Evolutionary conservation across 2,329 filamentous ascomycete genomes (phyloP).

Genomic region (Pyrenophora seminiperda): DNA sequence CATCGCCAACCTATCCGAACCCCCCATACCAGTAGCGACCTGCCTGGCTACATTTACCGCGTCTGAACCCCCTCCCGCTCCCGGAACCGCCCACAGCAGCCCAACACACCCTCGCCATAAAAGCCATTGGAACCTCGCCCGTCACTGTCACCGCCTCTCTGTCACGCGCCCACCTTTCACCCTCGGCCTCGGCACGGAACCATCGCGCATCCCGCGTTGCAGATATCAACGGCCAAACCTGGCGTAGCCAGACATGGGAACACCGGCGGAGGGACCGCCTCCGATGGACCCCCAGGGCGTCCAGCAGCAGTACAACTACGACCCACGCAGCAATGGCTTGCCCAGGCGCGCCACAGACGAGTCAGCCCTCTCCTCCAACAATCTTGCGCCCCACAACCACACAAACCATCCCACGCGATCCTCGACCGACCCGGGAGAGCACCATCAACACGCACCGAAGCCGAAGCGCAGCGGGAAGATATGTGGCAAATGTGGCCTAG

Average conservation of each 20-base stretch:
- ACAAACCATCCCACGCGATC: slow-evolving; percentile 32
- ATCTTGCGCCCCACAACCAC: slow-evolving; percentile 31
- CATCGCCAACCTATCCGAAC: slow-evolving; percentile 18
- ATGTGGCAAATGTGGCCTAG: slow-evolving; percentile 84
- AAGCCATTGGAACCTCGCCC: slow-evolving; percentile 1
- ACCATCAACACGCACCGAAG: slow-evolving; percentile 29
- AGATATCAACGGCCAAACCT: slow-evolving; percentile 21
- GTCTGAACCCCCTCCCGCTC: slow-evolving; percentile 3
- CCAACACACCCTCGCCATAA: slow-evolving; percentile 3
- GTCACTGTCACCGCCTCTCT: slow-evolving; percentile 3
- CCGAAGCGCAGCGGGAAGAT: slow-evolving; percentile 47
- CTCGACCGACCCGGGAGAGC: slow-evolving; percentile 38
- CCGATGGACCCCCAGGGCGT: slow-evolving; percentile 40
- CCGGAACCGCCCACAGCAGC: neutral
- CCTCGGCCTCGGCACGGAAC: slow-evolving; percentile 14
- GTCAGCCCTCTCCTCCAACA: slow-evolving; percentile 29
- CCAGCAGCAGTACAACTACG: slow-evolving; percentile 36
- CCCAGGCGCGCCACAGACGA: slow-evolving; percentile 40
- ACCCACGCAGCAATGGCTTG: slow-evolving; percentile 41
- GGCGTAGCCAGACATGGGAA: slow-evolving; percentile 40
- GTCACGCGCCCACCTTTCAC: slow-evolving; percentile 13
- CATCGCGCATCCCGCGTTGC: slow-evolving; percentile 5
- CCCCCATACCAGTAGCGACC: slow-evolving; percentile 3
- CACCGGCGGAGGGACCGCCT: slow-evolving; percentile 45
- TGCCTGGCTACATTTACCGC: slow-evolving; percentile 1